Percentiles rank a stretch among this genome's conserved stretches.
These are phyloP conservation scores for Tylopilus vinaceipallidus DNA, from an alignment of 768 basidiomycete genomes.

Conservation along the genomic window DNA sequence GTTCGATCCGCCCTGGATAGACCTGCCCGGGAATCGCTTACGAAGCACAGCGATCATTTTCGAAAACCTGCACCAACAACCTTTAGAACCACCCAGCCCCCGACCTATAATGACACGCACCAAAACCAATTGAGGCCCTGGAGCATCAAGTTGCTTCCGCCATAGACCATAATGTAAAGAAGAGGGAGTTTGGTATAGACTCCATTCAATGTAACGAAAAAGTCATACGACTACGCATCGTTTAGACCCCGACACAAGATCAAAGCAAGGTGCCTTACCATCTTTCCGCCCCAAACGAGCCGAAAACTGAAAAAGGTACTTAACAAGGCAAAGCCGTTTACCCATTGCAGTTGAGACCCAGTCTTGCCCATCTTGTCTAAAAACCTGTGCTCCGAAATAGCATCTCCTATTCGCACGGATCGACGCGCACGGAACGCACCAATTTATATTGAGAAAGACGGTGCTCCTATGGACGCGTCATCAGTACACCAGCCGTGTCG, in stretches of 20 bases:
- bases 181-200: conserved; percentile 55
- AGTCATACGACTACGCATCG: conserved; percentile 55
- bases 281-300: conserved; percentile 65
- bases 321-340: conserved; percentile 71
- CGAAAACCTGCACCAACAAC: conserved; percentile 45
- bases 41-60: conserved; percentile 69
- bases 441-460: conserved; percentile 85
- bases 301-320: conserved; percentile 67
- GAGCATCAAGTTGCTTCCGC: conserved; percentile 59
- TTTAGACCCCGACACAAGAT: conserved; percentile 2
- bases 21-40: conserved; percentile 51
- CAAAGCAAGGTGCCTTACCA: conserved; percentile 21
- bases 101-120: conserved; percentile 38
- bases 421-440: conserved; percentile 42
- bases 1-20: conserved; percentile 11
- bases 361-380: conserved; percentile 75
- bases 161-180: conserved; percentile 49
- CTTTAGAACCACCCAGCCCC: background rate
- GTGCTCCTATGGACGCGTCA: conserved; percentile 58
- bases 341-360: conserved; percentile 61
- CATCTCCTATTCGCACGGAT: background rate
- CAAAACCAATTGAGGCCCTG: conserved; percentile 79
- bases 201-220: conserved; percentile 56
- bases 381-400: conserved; percentile 47
- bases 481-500: conserved; percentile 1